Base-by-base conservation (phyloP, 345 rosid species). In the Populus ilicifolia region DNA sequence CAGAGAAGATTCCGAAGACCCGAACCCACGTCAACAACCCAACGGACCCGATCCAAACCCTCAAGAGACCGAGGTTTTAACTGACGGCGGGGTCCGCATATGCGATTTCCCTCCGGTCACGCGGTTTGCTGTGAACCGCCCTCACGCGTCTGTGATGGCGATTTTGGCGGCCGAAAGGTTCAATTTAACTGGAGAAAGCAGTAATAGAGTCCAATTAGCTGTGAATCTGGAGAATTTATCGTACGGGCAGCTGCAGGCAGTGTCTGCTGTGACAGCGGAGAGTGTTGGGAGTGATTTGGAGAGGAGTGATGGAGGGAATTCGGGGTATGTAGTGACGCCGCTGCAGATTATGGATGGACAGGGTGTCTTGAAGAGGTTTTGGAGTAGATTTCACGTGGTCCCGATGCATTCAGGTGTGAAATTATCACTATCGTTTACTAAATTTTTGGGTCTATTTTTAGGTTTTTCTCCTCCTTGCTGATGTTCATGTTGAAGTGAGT, bases 321-420 rank as follows among this genome's bases (percentile, higher is more conserved):
- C 89, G 3, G 86, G 81, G 48, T 90, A 78, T 70, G 96, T 91
- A 72, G 86, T 90, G 74, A 80, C 89, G 43, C 95, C 98, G 18
- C 98, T 97, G 3, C 85, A 80, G 70, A 84, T 91, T 71, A 86
- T 96, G 98, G 93, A 90, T 79, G 98, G 99, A 43, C 83, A 84
- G 80, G 99, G 99, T 5, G 94, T 92, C 78, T 88, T 87, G 38
- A 93, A 92, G 88, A 86, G 89, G 75, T 93, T 90, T 75, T 93
- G 97, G 70, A 86, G 79, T 79, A 76, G 88, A 71, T 88, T 87
- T 82, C 98, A 86, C 82, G 90, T 88, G 54, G 86, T 96, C 75
- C 99, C 99, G 48, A 86, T 93, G 97, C 98, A 96, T 87, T 96
- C 99, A 88, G 99, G 99, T 79, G 50, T 25, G 52, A n/a, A 59